phyloP scores from a whole-genome alignment of 345 rosid genomes.

The Odontarrhena argentea region DNA sequence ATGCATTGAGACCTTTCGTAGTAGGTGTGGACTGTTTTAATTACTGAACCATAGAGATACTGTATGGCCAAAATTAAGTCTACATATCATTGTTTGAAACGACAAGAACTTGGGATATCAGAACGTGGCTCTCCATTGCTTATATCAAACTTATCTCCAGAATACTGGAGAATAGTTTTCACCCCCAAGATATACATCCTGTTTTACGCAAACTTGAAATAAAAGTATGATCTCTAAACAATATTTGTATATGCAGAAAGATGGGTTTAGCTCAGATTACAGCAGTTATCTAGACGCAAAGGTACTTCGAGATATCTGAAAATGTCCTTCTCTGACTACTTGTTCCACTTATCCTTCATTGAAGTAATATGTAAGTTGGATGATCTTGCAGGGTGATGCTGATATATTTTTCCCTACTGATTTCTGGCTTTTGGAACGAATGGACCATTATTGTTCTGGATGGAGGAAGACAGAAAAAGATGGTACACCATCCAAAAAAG shows the following conservation, averaged over 20 bases:
- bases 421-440: conserved; percentile 84
- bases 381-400: conserved; percentile 83
- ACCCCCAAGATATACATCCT: not conserved
- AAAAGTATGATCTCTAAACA: not conserved
- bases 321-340: conserved; percentile 2
- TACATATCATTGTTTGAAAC: conserved; percentile 14
- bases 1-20: conserved; percentile 14
- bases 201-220: not conserved
- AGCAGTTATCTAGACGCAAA: conserved; percentile 84
- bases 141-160: conserved; percentile 17
- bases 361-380: conserved; percentile 21
- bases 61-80: not conserved
- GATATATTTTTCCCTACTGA: conserved; percentile 96
- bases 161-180: conserved; percentile 6
- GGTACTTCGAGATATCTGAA: conserved; percentile 51
- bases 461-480: conserved; percentile 60
- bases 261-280: conserved; percentile 83
- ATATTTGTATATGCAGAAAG: conserved; percentile 65
- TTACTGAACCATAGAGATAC: not conserved
- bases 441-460: conserved; percentile 93
- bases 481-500: conserved; percentile 55
- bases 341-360: not conserved
- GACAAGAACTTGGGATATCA: conserved; percentile 7
- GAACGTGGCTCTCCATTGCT: not conserved
- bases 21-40: conserved; percentile 19